These are phyloP conservation scores for Diplodia intermedia DNA, from an alignment of 2,329 filamentous ascomycete species.

Conservation along the genomic window DNA sequence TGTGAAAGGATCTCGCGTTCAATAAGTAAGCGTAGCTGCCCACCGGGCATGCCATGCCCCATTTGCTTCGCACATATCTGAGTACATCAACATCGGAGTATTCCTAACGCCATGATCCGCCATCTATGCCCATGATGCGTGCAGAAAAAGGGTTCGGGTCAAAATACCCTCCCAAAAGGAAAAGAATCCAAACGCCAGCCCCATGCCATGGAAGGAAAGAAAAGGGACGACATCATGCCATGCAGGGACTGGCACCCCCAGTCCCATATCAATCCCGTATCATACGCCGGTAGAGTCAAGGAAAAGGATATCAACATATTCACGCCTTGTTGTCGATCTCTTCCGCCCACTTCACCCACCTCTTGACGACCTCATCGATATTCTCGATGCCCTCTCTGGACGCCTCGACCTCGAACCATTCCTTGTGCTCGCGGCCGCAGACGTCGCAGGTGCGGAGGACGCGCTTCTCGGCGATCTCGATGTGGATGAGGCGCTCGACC, in stretches of 20 bases:
- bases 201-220: neutral
- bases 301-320: neutral
- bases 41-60: neutral
- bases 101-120: neutral
- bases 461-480: constrained; percentile 74
- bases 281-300: neutral
- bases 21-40: neutral
- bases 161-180: neutral
- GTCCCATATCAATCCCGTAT: neutral
- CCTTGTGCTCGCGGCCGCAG: constrained; percentile 85
- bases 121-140: neutral
- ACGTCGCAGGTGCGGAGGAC: constrained; percentile 71
- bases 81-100: neutral
- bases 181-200: neutral
- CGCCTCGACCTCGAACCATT: constrained; percentile 94
- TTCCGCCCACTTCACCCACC: constrained; percentile 89
- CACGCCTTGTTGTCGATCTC: constrained; percentile 32
- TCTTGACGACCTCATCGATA: constrained; percentile 75
- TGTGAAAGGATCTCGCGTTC: no score
- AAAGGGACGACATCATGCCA: neutral
- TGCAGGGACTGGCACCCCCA: neutral
- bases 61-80: neutral
- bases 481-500: constrained; percentile 87
- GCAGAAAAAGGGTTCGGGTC: neutral
- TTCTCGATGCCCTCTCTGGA: constrained; percentile 70